Percentiles rank a stretch among this genome's conserved stretches.
Conservation (phyloP, 306 rosid species). For the Abrus pulchellus region DNA sequence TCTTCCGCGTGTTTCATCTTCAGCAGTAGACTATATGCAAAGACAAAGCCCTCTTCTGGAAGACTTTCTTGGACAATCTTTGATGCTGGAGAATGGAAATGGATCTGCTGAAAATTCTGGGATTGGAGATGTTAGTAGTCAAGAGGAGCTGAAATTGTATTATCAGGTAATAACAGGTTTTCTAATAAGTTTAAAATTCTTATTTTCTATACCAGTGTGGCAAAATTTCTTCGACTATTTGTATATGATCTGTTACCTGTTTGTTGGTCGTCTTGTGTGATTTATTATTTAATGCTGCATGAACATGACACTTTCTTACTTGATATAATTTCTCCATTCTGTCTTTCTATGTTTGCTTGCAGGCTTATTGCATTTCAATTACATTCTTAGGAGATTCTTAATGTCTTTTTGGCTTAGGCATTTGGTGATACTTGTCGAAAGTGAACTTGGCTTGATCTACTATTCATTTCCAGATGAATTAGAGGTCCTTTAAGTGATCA, state of each 20-base stretch:
- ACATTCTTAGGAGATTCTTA: conserved; percentile 25
- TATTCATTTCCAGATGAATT: conserved; percentile 34
- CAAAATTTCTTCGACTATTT: conserved; percentile 10
- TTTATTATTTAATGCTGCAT: not conserved
- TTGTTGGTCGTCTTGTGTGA: conserved; percentile 20
- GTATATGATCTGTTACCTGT: conserved; percentile 36
- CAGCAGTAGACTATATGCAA: conserved; percentile 65
- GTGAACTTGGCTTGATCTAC: conserved; percentile 31
- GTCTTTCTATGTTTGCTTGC: conserved; percentile 36
- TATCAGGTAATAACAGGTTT: conserved; percentile 65
- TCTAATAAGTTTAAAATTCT: conserved; percentile 2
- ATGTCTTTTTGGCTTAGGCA: conserved; percentile 32
- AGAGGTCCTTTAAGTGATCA: conserved; percentile 28
- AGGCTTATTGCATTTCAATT: conserved; percentile 26
- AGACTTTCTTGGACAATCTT: conserved; percentile 69
- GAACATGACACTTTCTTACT: conserved; percentile 10
- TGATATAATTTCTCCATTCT: conserved; percentile 25
- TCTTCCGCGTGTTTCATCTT: conserved; percentile 79
- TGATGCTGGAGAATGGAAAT: conserved; percentile 61
- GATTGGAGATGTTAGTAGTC: conserved; percentile 58
- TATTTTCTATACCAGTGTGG: not conserved
- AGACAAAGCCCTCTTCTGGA: conserved; percentile 67
- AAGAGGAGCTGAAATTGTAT: conserved; percentile 66
- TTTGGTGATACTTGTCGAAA: not conserved
- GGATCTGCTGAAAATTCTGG: conserved; percentile 55